phyloP scores from a whole-genome alignment of 2,329 filamentous ascomycete species.

The Trichoderma aggressivum region DNA sequence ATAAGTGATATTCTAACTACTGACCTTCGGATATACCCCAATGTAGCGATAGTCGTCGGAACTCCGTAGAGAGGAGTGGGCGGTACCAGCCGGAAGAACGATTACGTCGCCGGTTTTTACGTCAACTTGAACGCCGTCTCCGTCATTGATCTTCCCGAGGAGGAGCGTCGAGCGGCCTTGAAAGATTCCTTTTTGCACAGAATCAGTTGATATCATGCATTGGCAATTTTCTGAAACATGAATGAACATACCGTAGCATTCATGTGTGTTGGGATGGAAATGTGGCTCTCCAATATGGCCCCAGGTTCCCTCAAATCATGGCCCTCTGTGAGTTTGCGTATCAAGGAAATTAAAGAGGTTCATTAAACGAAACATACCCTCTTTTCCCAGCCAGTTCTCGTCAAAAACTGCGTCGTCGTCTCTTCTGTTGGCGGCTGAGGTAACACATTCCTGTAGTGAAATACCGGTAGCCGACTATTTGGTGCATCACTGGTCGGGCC shows the following conservation, averaged over 20 bases:
- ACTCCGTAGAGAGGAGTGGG: not conserved
- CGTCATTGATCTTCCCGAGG: not conserved
- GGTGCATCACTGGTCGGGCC: not conserved
- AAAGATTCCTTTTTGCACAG: not conserved
- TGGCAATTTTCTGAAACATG: too few relatives aligned
- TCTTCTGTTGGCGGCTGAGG: not conserved
- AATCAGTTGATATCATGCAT: too few relatives aligned
- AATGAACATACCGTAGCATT: not conserved
- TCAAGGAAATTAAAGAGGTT: not conserved
- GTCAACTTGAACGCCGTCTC: not conserved
- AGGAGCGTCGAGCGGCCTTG: not conserved
- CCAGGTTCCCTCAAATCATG: not conserved
- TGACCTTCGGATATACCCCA: not conserved
- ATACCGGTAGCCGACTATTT: not conserved
- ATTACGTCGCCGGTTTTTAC: not conserved
- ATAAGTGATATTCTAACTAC: not conserved
- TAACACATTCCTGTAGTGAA: not conserved
- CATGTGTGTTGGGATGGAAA: conserved; percentile 1
- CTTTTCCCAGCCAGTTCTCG: not conserved
- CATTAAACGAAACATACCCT: not conserved
- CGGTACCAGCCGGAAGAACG: not conserved
- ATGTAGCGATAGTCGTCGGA: not conserved
- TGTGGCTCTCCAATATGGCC: not conserved
- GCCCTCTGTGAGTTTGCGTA: not conserved
- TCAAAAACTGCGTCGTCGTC: not conserved